A percentile compares a stretch with the other conserved stretches of the same genome.
Conservation (phyloP, 139 green algal genomes). For the Dunaliella primolecta region DNA sequence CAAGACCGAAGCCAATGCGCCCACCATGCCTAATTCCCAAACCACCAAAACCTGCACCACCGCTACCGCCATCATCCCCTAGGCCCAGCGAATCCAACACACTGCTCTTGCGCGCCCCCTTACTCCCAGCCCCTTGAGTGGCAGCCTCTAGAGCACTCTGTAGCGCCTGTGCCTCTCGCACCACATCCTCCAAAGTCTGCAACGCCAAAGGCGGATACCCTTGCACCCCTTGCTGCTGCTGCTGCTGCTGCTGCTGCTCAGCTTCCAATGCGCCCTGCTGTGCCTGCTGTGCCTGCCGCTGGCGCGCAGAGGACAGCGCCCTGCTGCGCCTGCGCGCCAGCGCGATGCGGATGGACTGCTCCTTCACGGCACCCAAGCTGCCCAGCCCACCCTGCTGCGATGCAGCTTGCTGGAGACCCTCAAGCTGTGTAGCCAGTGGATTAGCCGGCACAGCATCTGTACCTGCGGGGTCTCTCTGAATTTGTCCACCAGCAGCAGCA, state of each 20-base stretch:
- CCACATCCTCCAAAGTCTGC: not conserved
- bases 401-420: not conserved
- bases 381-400: not conserved
- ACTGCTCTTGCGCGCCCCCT: constrained; percentile 4
- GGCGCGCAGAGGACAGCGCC: not conserved
- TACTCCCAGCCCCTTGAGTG: not conserved
- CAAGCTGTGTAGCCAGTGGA: too few species aligned
- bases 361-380: not conserved
- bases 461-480: too few species aligned
- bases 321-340: not conserved
- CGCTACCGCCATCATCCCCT: not conserved
- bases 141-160: not conserved
- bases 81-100: not conserved
- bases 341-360: not conserved
- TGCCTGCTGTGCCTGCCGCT: not conserved
- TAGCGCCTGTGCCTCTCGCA: not conserved
- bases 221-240: constrained; percentile 3
- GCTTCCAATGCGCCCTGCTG: not conserved
- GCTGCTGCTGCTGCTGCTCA: not conserved
- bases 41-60: too few species aligned
- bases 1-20: too few species aligned
- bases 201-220: not conserved
- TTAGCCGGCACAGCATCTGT: too few species aligned
- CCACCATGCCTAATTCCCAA: not conserved
- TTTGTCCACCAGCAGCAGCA: not conserved